These are phyloP conservation scores for Mycosphaerella sp. DNA, from an alignment of 2,329 filamentous ascomycete species.

Conservation along the genomic window DNA sequence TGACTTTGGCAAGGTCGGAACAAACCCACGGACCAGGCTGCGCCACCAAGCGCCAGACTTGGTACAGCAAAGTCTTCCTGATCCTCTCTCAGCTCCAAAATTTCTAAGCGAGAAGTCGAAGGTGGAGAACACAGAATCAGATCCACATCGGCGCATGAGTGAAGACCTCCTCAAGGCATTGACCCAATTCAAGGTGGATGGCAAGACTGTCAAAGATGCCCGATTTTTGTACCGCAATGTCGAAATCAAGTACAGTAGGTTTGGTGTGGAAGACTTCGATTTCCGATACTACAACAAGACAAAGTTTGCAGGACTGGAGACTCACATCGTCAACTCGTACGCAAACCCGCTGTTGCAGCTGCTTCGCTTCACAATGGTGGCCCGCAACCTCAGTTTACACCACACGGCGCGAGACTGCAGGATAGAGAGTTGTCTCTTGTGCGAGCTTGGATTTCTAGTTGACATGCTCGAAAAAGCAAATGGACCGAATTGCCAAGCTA, in stretches of 20 bases:
- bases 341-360: conserved; percentile 88
- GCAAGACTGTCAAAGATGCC: conserved; percentile 69
- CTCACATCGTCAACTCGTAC: conserved; percentile 94
- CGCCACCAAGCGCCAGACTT: conserved; percentile 66
- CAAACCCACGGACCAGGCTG: conserved; percentile 55
- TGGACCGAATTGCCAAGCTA: conserved; percentile 90
- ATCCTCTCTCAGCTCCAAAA: conserved; percentile 69
- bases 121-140: conserved; percentile 47
- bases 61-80: conserved; percentile 48
- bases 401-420: conserved; percentile 83
- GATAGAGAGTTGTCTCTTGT: conserved; percentile 76
- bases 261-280: conserved; percentile 98
- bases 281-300: conserved; percentile 98
- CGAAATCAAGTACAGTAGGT: conserved; percentile 98
- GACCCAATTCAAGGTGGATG: conserved; percentile 62
- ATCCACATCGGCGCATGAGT: conserved; percentile 39
- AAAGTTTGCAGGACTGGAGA: conserved; percentile 83
- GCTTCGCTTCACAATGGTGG: conserved; percentile 79
- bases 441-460: conserved; percentile 90
- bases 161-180: conserved; percentile 60
- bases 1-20: conserved; percentile 55
- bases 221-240: conserved; percentile 86
- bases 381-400: conserved; percentile 80
- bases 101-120: conserved; percentile 86
- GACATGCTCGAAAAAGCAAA: conserved; percentile 98